Conservation (phyloP, 257 asterid genomes). For the Gentiana dahurica region DNA sequence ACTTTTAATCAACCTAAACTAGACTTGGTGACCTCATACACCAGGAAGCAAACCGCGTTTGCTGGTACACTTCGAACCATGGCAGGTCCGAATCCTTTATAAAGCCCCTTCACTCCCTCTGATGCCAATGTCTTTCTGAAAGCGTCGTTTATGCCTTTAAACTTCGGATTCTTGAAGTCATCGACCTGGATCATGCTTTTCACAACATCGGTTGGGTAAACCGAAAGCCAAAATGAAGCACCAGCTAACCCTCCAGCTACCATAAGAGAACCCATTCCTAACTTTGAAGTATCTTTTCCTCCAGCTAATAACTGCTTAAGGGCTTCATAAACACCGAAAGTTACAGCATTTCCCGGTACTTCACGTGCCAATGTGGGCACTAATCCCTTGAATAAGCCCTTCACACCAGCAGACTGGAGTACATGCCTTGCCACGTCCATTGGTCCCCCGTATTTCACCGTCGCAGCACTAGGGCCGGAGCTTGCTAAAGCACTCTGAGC, state of each 20-base stretch:
- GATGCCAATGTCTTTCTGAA: slow-evolving; percentile 52
- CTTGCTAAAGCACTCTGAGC: slow-evolving; percentile 62
- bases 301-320: slow-evolving; percentile 59
- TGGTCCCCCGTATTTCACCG: slow-evolving; percentile 64
- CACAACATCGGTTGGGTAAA: slow-evolving; percentile 73
- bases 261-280: slow-evolving; percentile 61
- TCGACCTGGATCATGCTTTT: slow-evolving; percentile 79
- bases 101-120: slow-evolving; percentile 70
- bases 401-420: slow-evolving; percentile 46
- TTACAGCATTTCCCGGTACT: slow-evolving; percentile 73
- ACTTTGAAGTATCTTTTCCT: slow-evolving; percentile 49
- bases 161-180: slow-evolving; percentile 64
- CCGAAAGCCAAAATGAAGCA: slow-evolving; percentile 59
- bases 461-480: slow-evolving; percentile 24
- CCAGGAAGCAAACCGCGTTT: slow-evolving; percentile 83
- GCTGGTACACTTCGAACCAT: slow-evolving; percentile 89
- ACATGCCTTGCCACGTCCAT: slow-evolving; percentile 78
- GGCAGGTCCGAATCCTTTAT: slow-evolving; percentile 86
- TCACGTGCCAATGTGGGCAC: slow-evolving; percentile 72
- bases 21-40: slow-evolving; percentile 63
- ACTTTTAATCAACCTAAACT: slow-evolving; percentile 44
- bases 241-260: slow-evolving; percentile 77
- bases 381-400: slow-evolving; percentile 73
- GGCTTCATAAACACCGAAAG: slow-evolving; percentile 83
- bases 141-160: slow-evolving; percentile 55